Percentiles rank a stretch among this genome's conserved stretches.
phyloP scores from a whole-genome alignment of 768 basidiomycete genomes.

The Punctularia strigosozonata region DNA sequence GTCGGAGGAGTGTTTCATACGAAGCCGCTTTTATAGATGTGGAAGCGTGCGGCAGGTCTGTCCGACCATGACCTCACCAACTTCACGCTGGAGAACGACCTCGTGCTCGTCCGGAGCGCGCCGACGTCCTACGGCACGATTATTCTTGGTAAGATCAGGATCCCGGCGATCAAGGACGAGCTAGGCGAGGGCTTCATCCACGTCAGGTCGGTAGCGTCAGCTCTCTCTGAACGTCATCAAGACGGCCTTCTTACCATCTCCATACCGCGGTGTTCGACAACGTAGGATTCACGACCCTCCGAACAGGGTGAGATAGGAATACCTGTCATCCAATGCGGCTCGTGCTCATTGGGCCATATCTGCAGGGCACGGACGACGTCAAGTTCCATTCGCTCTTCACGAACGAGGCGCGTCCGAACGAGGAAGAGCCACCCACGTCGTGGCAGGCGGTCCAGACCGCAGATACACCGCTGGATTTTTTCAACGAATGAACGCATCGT shows the following conservation, averaged over 20 bases:
- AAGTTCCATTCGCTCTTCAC: conserved; percentile 64
- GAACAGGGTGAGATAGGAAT: conserved; percentile 36
- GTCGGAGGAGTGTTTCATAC: conserved; percentile 2
- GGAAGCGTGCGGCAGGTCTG: conserved; percentile 43
- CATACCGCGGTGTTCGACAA: conserved; percentile 1
- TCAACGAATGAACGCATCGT: conserved; percentile 38
- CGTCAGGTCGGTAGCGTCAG: conserved; percentile 38
- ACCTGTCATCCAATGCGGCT: conserved; percentile 1
- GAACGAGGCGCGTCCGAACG: conserved; percentile 14
- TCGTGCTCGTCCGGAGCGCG: conserved; percentile 39
- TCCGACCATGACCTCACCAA: conserved; percentile 38
- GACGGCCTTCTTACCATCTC: conserved; percentile 2
- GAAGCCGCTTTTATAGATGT: no score
- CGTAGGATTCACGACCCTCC: conserved; percentile 66
- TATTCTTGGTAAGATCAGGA: conserved; percentile 64
- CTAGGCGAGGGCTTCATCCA: conserved; percentile 60
- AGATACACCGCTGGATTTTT: conserved; percentile 53
- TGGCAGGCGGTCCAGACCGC: conserved; percentile 56
- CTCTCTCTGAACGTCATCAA: not conserved
- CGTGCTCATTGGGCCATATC: not conserved
- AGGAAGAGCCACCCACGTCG: conserved; percentile 30
- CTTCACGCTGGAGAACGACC: conserved; percentile 36
- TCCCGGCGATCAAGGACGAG: conserved; percentile 52
- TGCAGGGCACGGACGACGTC: conserved; percentile 53
- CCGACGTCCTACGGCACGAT: conserved; percentile 56